Conservation (phyloP, 116 monocot genomes). For the Dioscorea cayenensis region DNA sequence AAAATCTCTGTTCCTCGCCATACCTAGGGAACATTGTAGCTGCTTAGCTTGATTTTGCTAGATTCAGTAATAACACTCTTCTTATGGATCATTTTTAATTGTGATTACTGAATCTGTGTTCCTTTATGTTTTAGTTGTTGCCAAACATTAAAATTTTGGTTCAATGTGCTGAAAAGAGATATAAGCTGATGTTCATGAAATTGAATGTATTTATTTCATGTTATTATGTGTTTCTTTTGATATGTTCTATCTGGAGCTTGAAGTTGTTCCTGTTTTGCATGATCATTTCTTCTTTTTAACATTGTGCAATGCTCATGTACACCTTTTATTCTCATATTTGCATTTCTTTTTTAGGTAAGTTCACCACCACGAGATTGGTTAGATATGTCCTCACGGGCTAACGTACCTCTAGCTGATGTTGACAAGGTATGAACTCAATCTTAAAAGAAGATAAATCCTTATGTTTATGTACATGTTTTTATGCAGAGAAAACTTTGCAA, state of each 20-base stretch:
- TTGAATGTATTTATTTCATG: neutral
- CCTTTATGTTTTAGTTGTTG: neutral
- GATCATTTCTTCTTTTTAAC: no score
- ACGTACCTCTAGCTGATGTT: slow-evolving; percentile 86
- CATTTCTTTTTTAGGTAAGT: slow-evolving; percentile 24
- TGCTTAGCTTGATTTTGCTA: no score
- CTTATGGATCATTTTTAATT: no score
- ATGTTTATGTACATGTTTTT: neutral
- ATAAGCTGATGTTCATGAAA: neutral
- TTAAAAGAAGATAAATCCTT: neutral
- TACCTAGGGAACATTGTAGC: neutral
- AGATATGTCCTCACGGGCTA: slow-evolving; percentile 42
- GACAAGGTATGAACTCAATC: slow-evolving; percentile 61
- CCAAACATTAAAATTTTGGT: neutral
- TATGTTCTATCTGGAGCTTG: neutral
- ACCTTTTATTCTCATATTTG: no score
- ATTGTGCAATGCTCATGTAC: no score
- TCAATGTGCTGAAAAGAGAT: neutral
- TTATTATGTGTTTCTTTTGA: neutral
- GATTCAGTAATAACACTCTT: no score
- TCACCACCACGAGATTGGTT: slow-evolving; percentile 31
- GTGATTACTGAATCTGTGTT: neutral
- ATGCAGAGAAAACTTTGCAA: no score
- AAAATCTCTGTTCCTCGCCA: neutral
- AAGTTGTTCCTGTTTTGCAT: no score